Evolutionary conservation across 2,329 filamentous ascomycete genomes (phyloP), one percentile per base, ranked within the genome.

Genomic region (Ambrosiella cleistominuta): DNA sequence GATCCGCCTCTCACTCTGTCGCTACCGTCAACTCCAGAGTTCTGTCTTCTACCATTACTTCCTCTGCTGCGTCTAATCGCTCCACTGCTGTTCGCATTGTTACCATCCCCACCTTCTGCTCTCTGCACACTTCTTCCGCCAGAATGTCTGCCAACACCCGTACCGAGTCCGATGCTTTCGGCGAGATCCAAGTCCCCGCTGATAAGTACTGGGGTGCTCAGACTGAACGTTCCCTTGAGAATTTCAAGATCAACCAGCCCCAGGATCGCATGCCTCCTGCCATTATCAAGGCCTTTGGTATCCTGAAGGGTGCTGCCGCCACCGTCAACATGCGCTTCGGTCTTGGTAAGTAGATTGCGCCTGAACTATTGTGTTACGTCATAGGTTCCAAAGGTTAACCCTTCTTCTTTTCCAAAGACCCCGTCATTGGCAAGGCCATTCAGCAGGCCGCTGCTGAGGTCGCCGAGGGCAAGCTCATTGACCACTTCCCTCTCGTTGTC

Each of bases 131-230:
- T 62, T 74, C 74, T 57, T 66, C 73, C 44, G 59, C 64, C 64
- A 77, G 68, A 67, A 77, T 78, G 75, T 58, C 60, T 37, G 52
- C 56, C 35, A 69, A 74, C 64, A 71, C 83, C 64, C 82, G 93
- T 73, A 88, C 85, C 67, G 93, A 98, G 75, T 93, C 82, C 73
- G 93, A 98, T 77, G 93, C 93, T 72, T 97, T 97, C 77, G 93
- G 93, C 74, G 89, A 95, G 76, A 81, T 98, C 71, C 82, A 95
- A 76, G 90, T 97, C 65, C 80, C 86, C 47, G 79, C 79, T 63
- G 88, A 95, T 81, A 91, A 86, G 77, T 98, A 98, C 80, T 98
- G 93, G 91, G 93, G 93, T 68, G 91, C 91, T 62, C 91, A 96
- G 79, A 96, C 91, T 57, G 86, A 96, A 79, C 85, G 91, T 64